Conservation (phyloP, 192 early-diverging fungal species). For the Linnemannia schmuckeri region DNA sequence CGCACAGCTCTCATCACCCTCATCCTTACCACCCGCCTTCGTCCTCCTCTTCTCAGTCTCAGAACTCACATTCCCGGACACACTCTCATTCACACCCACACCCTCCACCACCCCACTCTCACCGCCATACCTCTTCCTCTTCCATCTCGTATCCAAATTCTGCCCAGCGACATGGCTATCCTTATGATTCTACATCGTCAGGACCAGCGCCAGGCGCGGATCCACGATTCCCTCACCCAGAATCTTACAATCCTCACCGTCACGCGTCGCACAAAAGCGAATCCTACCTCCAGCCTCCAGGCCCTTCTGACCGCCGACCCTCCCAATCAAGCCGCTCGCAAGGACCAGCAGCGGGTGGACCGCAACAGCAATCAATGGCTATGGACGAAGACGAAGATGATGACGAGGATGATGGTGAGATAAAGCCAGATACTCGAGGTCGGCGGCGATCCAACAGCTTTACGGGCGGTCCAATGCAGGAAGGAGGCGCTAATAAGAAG, state of each 20-base stretch:
- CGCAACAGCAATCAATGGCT: slow-evolving; percentile 12
- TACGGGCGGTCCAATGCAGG: neutral
- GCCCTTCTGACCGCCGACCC: neutral
- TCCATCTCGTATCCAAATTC: neutral
- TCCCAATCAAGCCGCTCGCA: neutral
- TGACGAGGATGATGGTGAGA: slow-evolving; percentile 52
- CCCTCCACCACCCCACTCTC: neutral
- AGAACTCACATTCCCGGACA: slow-evolving; percentile 1
- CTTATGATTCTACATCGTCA: neutral
- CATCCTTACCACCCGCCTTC: slow-evolving; percentile 4
- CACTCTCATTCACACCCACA: slow-evolving; percentile 19
- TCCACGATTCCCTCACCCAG: neutral
- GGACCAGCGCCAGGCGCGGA: neutral
- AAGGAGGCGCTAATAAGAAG: slow-evolving; percentile 12
- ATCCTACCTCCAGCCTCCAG: neutral
- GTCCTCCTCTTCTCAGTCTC: neutral
- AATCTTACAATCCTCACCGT: neutral
- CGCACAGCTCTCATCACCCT: slow-evolving; percentile 1
- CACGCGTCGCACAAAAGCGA: neutral
- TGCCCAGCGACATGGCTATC: neutral
- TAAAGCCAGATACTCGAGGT: slow-evolving; percentile 26
- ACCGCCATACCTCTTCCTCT: neutral
- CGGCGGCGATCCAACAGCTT: neutral
- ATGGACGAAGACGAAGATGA: slow-evolving; percentile 44
- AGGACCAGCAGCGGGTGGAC: slow-evolving; percentile 5